A percentile compares a stretch with the other conserved stretches of the same genome.
These are phyloP conservation scores for Neurospora sp. DNA, from an alignment of 495 filamentous ascomycete genomes.

Conservation along the genomic window DNA sequence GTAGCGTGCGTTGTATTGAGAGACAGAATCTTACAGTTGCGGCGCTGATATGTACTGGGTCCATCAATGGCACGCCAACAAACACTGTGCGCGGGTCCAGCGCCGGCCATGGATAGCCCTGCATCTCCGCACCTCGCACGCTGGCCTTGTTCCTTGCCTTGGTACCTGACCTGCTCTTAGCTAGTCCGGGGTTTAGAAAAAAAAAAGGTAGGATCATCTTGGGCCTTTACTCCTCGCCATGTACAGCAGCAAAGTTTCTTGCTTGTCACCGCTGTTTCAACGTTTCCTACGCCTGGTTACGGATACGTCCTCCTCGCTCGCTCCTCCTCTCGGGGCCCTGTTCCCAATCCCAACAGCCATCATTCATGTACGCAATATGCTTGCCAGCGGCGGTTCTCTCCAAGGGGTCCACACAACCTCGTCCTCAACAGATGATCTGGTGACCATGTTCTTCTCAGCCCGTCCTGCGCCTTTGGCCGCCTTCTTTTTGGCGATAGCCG, in stretches of 20 bases:
- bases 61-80: background rate
- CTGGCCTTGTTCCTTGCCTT: background rate
- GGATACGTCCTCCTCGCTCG: background rate
- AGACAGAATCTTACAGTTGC: background rate
- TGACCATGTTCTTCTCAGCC: slow-evolving; percentile 26
- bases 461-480: slow-evolving; percentile 16
- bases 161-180: background rate
- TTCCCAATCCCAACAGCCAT: background rate
- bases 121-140: background rate
- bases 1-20: background rate
- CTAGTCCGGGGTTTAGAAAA: background rate
- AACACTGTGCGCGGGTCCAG: background rate
- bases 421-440: slow-evolving; percentile 25
- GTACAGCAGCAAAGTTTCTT: background rate
- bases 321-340: background rate
- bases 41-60: background rate
- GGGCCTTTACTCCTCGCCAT: background rate
- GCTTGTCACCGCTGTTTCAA: background rate
- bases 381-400: slow-evolving; percentile 1
- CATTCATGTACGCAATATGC: background rate
- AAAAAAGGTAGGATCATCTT: background rate
- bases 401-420: slow-evolving; percentile 20
- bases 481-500: slow-evolving; percentile 3
- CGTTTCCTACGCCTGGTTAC: background rate
- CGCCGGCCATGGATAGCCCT: background rate